These are phyloP conservation scores for Pseudodiploospora longispora DNA, from an alignment of 2,329 filamentous ascomycete genomes.

Conservation along the genomic window DNA sequence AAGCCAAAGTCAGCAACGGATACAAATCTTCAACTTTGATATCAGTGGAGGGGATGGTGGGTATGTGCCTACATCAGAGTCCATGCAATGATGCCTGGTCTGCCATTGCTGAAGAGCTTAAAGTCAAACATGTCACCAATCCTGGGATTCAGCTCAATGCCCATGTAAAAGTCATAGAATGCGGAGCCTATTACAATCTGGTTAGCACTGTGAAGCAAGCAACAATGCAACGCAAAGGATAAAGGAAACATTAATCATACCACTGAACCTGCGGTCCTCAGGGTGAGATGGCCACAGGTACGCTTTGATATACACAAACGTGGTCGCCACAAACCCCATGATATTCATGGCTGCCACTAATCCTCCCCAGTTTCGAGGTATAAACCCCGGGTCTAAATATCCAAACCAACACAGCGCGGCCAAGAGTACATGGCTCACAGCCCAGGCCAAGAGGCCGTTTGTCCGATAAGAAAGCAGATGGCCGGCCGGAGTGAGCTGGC, in stretches of 20 bases:
- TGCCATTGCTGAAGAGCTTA: constrained; percentile 39
- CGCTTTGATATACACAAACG: constrained; percentile 29
- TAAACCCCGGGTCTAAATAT: constrained; percentile 28
- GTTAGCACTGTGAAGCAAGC: background rate
- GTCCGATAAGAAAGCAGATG: constrained; percentile 33
- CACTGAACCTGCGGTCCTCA: constrained; percentile 34
- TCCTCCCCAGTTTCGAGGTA: constrained; percentile 34
- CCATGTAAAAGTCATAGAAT: constrained; percentile 38
- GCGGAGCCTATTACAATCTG: constrained; percentile 19
- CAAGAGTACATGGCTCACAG: constrained; percentile 27
- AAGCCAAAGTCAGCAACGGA: too few species aligned
- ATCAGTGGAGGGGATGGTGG: too few species aligned
- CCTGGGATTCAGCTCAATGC: constrained; percentile 37
- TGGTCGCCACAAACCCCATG: constrained; percentile 18
- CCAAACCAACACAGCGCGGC: constrained; percentile 17
- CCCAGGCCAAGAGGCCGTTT: constrained; percentile 34
- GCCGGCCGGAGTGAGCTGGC: constrained; percentile 35
- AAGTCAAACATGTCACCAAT: constrained; percentile 34
- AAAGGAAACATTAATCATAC: constrained; percentile 11
- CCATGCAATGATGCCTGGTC: constrained; percentile 40
- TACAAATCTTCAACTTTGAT: background rate
- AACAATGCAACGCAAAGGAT: too few species aligned
- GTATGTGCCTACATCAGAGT: constrained; percentile 30
- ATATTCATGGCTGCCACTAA: constrained; percentile 31
- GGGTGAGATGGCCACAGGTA: constrained; percentile 29